phyloP scores from a whole-genome alignment of 495 filamentous ascomycete species.

The Lophiotrema nucula region DNA sequence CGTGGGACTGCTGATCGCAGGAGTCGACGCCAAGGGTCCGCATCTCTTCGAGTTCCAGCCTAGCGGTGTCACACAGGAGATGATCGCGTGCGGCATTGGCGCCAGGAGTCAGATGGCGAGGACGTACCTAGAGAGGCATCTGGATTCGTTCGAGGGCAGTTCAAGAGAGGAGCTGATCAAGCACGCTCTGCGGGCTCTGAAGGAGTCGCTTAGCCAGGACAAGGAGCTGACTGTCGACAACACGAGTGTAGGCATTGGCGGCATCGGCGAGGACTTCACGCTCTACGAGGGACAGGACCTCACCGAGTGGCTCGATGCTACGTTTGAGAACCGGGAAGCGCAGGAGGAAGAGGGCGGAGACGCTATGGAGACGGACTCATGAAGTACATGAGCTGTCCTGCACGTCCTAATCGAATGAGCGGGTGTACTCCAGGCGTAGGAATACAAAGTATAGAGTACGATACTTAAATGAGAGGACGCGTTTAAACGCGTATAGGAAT shows the following conservation, averaged over 20 bases:
- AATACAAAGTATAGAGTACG: too few relatives aligned
- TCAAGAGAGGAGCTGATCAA: slow-evolving; percentile 79
- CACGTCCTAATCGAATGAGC: too few relatives aligned
- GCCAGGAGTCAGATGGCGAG: slow-evolving; percentile 95
- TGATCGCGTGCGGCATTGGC: slow-evolving; percentile 91
- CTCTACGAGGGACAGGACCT: slow-evolving; percentile 88
- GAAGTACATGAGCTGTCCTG: background rate
- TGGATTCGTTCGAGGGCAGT: slow-evolving; percentile 73
- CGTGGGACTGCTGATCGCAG: slow-evolving; percentile 88
- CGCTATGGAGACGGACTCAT: slow-evolving; percentile 71
- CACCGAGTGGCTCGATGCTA: slow-evolving; percentile 59
- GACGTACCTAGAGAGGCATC: slow-evolving; percentile 90
- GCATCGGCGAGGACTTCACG: slow-evolving; percentile 70
- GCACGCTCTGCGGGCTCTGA: slow-evolving; percentile 87
- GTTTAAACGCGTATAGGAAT: too few relatives aligned
- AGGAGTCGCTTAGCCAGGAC: slow-evolving; percentile 94
- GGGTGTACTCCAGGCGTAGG: too few relatives aligned
- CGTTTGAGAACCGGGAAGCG: slow-evolving; percentile 65
- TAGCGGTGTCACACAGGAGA: slow-evolving; percentile 92
- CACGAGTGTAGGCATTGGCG: slow-evolving; percentile 73
- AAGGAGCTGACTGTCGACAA: slow-evolving; percentile 97
- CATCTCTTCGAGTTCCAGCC: slow-evolving; percentile 99
- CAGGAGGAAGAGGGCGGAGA: slow-evolving; percentile 44
- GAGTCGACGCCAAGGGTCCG: slow-evolving; percentile 87
- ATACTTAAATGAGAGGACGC: too few relatives aligned